phyloP scores from a whole-genome alignment of 345 rosid genomes.

The Eucalyptus rudis region DNA sequence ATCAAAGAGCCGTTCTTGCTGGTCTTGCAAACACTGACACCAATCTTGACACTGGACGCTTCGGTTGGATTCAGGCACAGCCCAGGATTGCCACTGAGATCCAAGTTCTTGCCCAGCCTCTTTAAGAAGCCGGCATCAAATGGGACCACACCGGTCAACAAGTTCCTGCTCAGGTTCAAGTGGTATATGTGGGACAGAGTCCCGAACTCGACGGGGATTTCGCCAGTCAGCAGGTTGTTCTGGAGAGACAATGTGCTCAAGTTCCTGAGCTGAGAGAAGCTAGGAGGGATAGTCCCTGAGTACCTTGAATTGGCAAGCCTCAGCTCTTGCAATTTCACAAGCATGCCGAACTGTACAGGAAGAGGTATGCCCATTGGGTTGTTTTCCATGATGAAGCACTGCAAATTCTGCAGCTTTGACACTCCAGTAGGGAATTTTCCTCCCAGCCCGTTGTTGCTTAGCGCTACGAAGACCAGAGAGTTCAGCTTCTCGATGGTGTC shows the following conservation, averaged over 20 bases:
- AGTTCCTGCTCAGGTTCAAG: constrained; percentile 67
- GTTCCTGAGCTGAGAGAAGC: constrained; percentile 39
- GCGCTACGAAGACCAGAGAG: constrained; percentile 51
- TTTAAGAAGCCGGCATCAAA: constrained; percentile 50
- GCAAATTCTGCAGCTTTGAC: constrained; percentile 43
- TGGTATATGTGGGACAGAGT: constrained; percentile 51
- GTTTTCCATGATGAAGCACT: constrained; percentile 81
- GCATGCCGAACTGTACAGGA: constrained; percentile 45
- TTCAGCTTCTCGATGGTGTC: constrained; percentile 35
- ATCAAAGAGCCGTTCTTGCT: constrained; percentile 24
- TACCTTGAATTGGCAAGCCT: constrained; percentile 73
- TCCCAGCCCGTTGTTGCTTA: constrained; percentile 55
- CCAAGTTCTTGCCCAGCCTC: constrained; percentile 69
- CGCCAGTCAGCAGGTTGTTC: constrained; percentile 62
- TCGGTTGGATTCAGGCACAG: constrained; percentile 67
- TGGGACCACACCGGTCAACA: constrained; percentile 58
- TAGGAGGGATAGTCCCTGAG: constrained; percentile 49
- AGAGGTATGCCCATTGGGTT: constrained; percentile 59
- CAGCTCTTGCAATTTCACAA: constrained; percentile 61
- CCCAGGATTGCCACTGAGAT: constrained; percentile 64
- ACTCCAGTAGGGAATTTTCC: constrained; percentile 55
- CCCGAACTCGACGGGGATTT: constrained; percentile 43
- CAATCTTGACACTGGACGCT: constrained; percentile 43
- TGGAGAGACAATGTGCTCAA: constrained; percentile 74
- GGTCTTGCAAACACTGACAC: constrained; percentile 41